Evolutionary conservation across 2,329 filamentous ascomycete genomes (phyloP).

Genomic region (Endoconidiophora laricicola): DNA sequence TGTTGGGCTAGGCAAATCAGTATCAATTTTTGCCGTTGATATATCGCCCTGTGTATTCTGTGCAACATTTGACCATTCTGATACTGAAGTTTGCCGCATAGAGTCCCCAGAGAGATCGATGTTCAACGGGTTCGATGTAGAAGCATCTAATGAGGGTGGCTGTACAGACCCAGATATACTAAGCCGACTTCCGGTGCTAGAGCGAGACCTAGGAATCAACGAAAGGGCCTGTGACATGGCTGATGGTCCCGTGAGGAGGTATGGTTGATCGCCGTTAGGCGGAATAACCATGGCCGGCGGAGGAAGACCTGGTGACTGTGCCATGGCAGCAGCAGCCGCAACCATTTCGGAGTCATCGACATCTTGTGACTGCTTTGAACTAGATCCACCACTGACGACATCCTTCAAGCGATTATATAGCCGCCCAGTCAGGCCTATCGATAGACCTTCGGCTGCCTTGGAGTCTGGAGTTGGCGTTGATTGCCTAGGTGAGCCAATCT

Average conservation of each 20-base stretch:
- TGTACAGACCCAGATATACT: slow-evolving; percentile 2
- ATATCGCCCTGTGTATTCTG: neutral
- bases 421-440: slow-evolving; percentile 72
- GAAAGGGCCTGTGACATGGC: slow-evolving; percentile 7
- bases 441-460: slow-evolving; percentile 58
- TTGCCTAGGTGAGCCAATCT: slow-evolving; percentile 62
- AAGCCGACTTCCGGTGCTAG: slow-evolving; percentile 8
- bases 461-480: slow-evolving; percentile 43
- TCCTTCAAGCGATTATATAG: slow-evolving; percentile 74
- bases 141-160: neutral
- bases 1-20: slow-evolving; percentile 17
- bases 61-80: neutral
- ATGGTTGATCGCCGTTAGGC: slow-evolving; percentile 22
- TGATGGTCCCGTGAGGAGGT: slow-evolving; percentile 12
- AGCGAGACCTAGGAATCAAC: slow-evolving; percentile 6
- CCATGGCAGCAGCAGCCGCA: slow-evolving; percentile 16
- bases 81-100: slow-evolving; percentile 1
- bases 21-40: neutral
- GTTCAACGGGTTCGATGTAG: neutral
- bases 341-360: slow-evolving; percentile 27
- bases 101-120: neutral
- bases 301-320: slow-evolving; percentile 17
- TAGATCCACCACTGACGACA: slow-evolving; percentile 48
- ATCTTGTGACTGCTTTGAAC: slow-evolving; percentile 21
- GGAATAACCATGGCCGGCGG: slow-evolving; percentile 19